A percentile compares a stretch with the other conserved stretches of the same genome.
Evolutionary conservation across 371 early-diverging fungal genomes (phyloP).

Genomic region (Mortierella sp.): DNA sequence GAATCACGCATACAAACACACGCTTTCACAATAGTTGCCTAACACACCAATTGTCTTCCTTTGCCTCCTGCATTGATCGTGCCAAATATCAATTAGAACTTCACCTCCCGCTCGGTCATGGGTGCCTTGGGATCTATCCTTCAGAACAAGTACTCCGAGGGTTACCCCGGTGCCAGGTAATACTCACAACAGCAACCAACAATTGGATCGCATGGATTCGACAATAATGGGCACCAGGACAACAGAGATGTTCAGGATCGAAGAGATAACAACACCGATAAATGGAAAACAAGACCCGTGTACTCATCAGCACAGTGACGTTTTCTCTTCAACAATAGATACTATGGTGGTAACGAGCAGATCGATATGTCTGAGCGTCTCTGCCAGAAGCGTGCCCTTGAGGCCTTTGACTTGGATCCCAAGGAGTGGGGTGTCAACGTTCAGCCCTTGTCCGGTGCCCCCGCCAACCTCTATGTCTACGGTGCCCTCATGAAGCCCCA

Average conservation of each 20-base stretch:
- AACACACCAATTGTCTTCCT: not conserved
- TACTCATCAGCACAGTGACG: not conserved
- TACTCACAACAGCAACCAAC: not conserved
- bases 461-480: constrained; percentile 99
- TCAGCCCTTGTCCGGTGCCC: constrained; percentile 97
- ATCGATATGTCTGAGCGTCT: constrained; percentile 97
- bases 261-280: not conserved
- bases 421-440: constrained; percentile 99
- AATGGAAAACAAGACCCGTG: not conserved
- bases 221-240: not conserved
- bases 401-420: constrained; percentile 91
- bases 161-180: constrained; percentile 95
- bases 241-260: not conserved
- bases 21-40: not conserved
- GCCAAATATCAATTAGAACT: constrained; percentile 81
- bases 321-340: constrained; percentile 62
- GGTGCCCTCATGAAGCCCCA: constrained; percentile 97
- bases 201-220: not conserved
- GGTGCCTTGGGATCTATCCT: constrained; percentile 97
- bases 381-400: constrained; percentile 97
- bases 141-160: constrained; percentile 99
- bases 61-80: not conserved
- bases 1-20: not conserved
- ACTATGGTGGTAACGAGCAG: constrained; percentile 99
- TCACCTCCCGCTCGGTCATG: constrained; percentile 97